A percentile compares a stretch with the other conserved stretches of the same genome.
phyloP scores from a whole-genome alignment of 2,329 filamentous ascomycete genomes.

The Calonectria honghensis region DNA sequence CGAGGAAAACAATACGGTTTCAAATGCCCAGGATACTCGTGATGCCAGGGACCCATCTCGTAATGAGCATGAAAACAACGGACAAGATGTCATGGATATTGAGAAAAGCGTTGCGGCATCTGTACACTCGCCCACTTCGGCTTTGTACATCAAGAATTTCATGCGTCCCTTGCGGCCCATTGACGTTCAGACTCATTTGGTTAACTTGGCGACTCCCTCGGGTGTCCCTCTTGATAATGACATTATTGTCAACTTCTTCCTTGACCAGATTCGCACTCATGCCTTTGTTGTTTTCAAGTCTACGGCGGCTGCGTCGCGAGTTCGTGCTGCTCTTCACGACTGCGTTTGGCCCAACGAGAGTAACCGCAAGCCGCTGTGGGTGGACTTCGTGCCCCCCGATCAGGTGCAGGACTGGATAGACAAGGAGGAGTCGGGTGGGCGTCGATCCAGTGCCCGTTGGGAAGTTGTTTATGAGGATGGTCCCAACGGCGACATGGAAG shows the following conservation, averaged over 20 bases:
- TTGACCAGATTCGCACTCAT: conserved; percentile 92
- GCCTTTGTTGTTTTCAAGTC: conserved; percentile 85
- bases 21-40: conserved; percentile 24
- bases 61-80: conserved; percentile 38
- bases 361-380: conserved; percentile 88
- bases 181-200: conserved; percentile 81
- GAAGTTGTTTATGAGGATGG: conserved; percentile 82
- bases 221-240: conserved; percentile 70
- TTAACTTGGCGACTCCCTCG: conserved; percentile 79
- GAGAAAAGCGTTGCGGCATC: conserved; percentile 70
- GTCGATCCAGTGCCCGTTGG: conserved; percentile 73
- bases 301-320: conserved; percentile 82
- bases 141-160: conserved; percentile 92
- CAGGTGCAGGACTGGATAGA: conserved; percentile 84
- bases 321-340: conserved; percentile 84
- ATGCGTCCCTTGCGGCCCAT: conserved; percentile 87
- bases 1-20: conserved; percentile 29
- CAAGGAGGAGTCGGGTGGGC: conserved; percentile 73
- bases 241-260: conserved; percentile 79
- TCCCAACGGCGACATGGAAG: conserved; percentile 72
- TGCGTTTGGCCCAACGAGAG: conserved; percentile 91
- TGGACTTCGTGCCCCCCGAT: conserved; percentile 90
- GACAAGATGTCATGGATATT: conserved; percentile 56
- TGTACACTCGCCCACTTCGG: conserved; percentile 82
- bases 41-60: conserved; percentile 19